Base-by-base conservation (phyloP, 495 filamentous ascomycete genomes). In the Pseudevernia furfuracea region DNA sequence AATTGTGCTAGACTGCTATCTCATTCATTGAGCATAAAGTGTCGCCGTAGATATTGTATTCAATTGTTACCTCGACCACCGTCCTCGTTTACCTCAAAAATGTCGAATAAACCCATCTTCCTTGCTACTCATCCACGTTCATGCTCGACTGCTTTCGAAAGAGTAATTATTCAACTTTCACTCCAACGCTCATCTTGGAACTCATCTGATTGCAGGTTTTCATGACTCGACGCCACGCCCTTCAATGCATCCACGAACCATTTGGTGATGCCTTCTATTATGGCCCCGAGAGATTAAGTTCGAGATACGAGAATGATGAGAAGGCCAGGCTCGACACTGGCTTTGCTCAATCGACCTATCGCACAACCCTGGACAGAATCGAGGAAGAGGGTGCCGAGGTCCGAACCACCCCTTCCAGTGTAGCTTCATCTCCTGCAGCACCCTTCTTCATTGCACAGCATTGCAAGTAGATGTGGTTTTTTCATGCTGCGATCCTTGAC, bases 221-320 rank as follows among this genome's bases (percentile, higher is more conserved):
- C 74, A 97, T 98, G 94, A 96, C 92, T 66, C 86, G 89, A 65
- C 79, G 80, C 34, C 88, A 93, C 66, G 87, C 80, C 32, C 82
- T 98, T 37, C 78, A 84, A 67, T 96, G 91, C 73, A 76, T 93
- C 68, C 94, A 98, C 73, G 94, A 98, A 74, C 94, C 94, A 1
- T 97, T 97, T 69, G 94, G 94, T 21, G 94, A 98, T 73, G 89
- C 92, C 63, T 98, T 90, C 75, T 97, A 98, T 76, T 97, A 87
- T 70, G 92, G 93, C 32, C 91, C 92, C 0, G 94, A 98, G 76
- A 80, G 91, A 52, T 81, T 97, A 62, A 86, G 87, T 69, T 75
- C 81, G 46, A 80, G 93, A 68, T 98, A 87, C 67, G 86, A 84
- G 61, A 71, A 88, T 36, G 89, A 97, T 70, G 84, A 87, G 71